A percentile compares a stretch with the other conserved stretches of the same genome.
Conservation (phyloP, 441 rosid genomes). For the Brassica hybrid region DNA sequence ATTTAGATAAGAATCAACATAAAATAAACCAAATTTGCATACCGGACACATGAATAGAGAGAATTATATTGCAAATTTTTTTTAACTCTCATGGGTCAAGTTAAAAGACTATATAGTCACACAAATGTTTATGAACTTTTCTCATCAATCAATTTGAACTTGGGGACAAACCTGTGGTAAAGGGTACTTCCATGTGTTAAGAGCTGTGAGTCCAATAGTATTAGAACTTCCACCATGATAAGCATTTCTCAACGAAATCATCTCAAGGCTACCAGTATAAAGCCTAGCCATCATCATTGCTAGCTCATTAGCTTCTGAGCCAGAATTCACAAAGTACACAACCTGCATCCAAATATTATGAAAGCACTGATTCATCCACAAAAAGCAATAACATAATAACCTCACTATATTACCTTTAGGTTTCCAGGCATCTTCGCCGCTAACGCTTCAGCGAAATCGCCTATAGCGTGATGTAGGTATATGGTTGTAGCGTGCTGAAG, state of each 20-base stretch:
- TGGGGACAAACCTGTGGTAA: conserved; percentile 80
- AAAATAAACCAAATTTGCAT: too few relatives aligned
- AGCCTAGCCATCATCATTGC: conserved; percentile 98
- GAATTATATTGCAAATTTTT: neutral
- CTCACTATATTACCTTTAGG: conserved; percentile 60
- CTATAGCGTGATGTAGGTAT: conserved; percentile 82
- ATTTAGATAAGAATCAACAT: too few relatives aligned
- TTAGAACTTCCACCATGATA: conserved; percentile 96
- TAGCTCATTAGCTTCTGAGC: conserved; percentile 92
- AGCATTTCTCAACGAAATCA: conserved; percentile 90
- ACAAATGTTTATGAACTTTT: too few relatives aligned
- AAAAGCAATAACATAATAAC: conserved; percentile 20
- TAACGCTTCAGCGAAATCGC: conserved; percentile 89
- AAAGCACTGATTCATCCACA: conserved; percentile 18
- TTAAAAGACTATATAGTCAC: conserved; percentile 5
- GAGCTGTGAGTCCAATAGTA: conserved; percentile 85
- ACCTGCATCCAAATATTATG: conserved; percentile 57
- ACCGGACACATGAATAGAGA: neutral
- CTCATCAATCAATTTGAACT: too few relatives aligned
- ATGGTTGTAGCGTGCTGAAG: conserved; percentile 92
- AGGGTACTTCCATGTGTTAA: conserved; percentile 91
- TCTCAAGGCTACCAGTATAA: conserved; percentile 77
- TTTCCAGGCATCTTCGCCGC: conserved; percentile 94
- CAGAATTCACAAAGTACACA: conserved; percentile 91
- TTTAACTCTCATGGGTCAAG: neutral